Evolutionary conservation across 2,329 filamentous ascomycete genomes (phyloP), one percentile per base, ranked within the genome.

Genomic region (Microdochium paspali): DNA sequence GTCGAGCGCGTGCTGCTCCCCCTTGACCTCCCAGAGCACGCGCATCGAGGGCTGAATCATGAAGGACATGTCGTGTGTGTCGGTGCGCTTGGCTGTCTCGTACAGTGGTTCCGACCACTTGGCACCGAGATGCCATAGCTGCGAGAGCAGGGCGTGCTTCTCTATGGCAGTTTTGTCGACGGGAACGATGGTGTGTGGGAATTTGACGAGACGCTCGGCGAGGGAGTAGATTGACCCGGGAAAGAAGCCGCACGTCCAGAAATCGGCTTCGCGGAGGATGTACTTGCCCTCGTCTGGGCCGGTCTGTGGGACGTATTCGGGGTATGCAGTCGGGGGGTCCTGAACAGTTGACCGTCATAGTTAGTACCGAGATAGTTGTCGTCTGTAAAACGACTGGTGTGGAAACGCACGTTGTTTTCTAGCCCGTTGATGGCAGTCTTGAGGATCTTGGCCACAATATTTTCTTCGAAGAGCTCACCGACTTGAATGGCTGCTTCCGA

Each of bases 61-160:
- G 52, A 79, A 79, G 0, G 73, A 72, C 49, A 79, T 66, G 39
- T 78, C 74, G 48, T 78, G 75, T 0, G 74, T 78, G 47, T 77
- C 71, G 3, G 64, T 76, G 25, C 70, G 66, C 49, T 49, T 58
- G 9, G 64, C 56, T 59, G 69, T 69, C 15, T 44, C 51, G 44
- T 69, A 63, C 0, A 71, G 51, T 1, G 66, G 65, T 24, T 55
- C 55, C 13, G 63, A 46, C 66, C 64, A 69, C 15, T 48, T 49
- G 18, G 46, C 44, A 45, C 63, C 60, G 3, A 65, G 46, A 1
- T 24, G 26, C 12, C 56, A 50, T 2, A 63, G 49, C n/a, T 52
- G 46, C 13, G 46, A 35, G 32, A 51, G 51, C 20, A 55, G 49
- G 10, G 26, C 7, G 20, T 24, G 18, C 9, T 46, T 10, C 46